Base-by-base conservation (phyloP, 2,329 filamentous ascomycete species). In the Albophoma yamanashiensis region DNA sequence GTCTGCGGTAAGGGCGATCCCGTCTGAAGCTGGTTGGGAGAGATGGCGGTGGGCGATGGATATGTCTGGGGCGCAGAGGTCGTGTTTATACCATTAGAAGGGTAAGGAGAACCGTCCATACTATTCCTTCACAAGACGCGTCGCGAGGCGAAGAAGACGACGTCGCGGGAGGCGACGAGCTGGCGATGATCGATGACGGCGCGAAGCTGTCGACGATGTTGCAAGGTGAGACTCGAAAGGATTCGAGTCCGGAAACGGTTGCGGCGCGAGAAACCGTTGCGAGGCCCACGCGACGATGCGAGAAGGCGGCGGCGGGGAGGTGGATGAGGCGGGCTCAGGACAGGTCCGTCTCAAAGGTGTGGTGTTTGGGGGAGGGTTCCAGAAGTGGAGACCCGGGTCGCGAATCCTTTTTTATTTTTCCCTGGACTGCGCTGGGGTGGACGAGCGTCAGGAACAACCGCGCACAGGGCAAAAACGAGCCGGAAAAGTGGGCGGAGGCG, bases 51-150 rank as follows among this genome's bases (percentile, higher is more conserved):
- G 47, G 78, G 78, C 64, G 79, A 81, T 68, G 78, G 78, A 72
- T 82, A 81, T 62, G 75, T 74, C 67, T 75, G 75, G 64, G 76
- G 73, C 67, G 78, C 75, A 60, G 77, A 76, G 65, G 78, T 77
- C 64, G 79, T 76, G 78, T 79, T 80, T 79, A 82, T 78, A 75
- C 76, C 78, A 77, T 82, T 80, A 74, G 79, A 75, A 73, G 77
- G 76, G 69, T 80, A 81, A 67, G 79, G 77, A 70, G 76, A 75
- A 74, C 76, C 77, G 78, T 82, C 80, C 80, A 83, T 83, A 74
- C 75, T 79, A 71, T 38, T 38, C 31, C 69, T 74, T 71, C 69
- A 66, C 66, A 67, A 66, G 67, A 71, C 73, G 74, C 72, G 70
- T 67, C 66, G 67, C 62, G 58, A 58, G 64, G 62, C 60, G 61